Base-by-base conservation (phyloP, 2,329 filamentous ascomycete species). In the Colletotrichum sp. region DNA sequence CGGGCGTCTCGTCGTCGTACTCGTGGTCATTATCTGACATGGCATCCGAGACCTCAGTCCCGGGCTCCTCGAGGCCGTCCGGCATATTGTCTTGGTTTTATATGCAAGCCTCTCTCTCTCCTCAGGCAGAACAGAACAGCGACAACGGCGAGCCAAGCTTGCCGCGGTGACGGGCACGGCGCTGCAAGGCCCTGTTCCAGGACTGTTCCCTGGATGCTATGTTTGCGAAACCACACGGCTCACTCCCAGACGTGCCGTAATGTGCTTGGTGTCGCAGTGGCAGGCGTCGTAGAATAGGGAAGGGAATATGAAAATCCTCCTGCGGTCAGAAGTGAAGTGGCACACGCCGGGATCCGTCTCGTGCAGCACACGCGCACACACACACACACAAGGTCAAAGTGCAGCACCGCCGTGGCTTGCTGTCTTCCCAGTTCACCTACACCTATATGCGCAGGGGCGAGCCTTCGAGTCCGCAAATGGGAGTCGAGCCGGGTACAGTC, bases 21-120 rank as follows among this genome's bases (percentile, higher is more conserved):
- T 91, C 90, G 85, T 91, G 87, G 78, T 90, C 89, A 83, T 89
- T 90, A 80, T 91, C 90, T 82, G 90, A 91, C 87, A 90, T 86
- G 79, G 84, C 86, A 86, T 90, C 90, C 83, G 90, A 91, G 83
- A 90, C 87, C 79, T 91, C 89, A 82, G 86, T 85, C 81, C 87
- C 87, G 83, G 87, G 87, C 80, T 88, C 84, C 74, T 89, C 89
- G 81, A 88, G 85, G 78, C 90, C 87, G 83, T 89, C 87, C 81
- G 89, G 87, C 89, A 91, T 91, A 81, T 82, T 88, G 88, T 85
- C 86, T 86, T 84, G 85, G 83, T 86, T 87, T 88, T 90, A 90
- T 90, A 89, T 85, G 86, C 76, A 77, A 76, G 79, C 71, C 77
- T 66, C 67, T 69, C 73, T 69, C 73, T 52, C 43, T 52, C 43